Evolutionary conservation across 352 stramenopile genomes (phyloP).

Genomic region (Phytophthora cactorum): DNA sequence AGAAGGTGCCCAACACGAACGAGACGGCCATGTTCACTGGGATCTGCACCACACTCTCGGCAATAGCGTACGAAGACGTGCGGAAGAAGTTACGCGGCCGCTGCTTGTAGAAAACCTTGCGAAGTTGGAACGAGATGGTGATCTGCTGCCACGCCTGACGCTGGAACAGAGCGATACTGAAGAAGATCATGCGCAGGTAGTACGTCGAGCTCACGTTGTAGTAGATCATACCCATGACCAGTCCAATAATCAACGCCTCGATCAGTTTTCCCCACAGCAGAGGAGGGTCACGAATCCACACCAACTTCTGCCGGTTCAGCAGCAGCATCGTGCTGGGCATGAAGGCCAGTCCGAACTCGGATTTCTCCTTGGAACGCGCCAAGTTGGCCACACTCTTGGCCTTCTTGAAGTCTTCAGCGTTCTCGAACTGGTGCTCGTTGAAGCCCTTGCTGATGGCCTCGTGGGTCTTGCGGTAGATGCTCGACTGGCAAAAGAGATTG

Average conservation of each 20-base stretch:
- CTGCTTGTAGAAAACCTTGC: slow-evolving; percentile 90
- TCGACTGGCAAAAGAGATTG: slow-evolving; percentile 54
- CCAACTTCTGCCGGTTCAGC: slow-evolving; percentile 46
- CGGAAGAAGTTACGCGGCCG: slow-evolving; percentile 84
- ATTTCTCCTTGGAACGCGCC: slow-evolving; percentile 48
- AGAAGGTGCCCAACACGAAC: slow-evolving; percentile 75
- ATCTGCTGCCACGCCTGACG: slow-evolving; percentile 69
- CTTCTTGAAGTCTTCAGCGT: slow-evolving; percentile 56
- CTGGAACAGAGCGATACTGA: slow-evolving; percentile 53
- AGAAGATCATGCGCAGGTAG: slow-evolving; percentile 71
- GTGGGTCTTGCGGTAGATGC: slow-evolving; percentile 54
- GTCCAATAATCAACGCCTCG: slow-evolving; percentile 63
- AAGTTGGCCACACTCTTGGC: slow-evolving; percentile 49
- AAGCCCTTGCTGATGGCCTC: slow-evolving; percentile 44
- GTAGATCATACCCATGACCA: slow-evolving; percentile 72
- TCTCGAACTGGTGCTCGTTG: slow-evolving; percentile 61
- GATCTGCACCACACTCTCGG: slow-evolving; percentile 50
- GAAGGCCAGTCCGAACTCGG: slow-evolving; percentile 49
- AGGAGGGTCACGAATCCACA: slow-evolving; percentile 52
- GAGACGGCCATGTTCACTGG: slow-evolving; percentile 64
- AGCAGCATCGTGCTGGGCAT: slow-evolving; percentile 36
- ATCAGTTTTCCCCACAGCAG: slow-evolving; percentile 50
- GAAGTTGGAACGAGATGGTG: slow-evolving; percentile 70
- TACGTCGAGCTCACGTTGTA: slow-evolving; percentile 46
- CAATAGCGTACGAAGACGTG: slow-evolving; percentile 74